phyloP scores from a whole-genome alignment of 1,284 basidiomycete genomes.

The Naganishia albida region DNA sequence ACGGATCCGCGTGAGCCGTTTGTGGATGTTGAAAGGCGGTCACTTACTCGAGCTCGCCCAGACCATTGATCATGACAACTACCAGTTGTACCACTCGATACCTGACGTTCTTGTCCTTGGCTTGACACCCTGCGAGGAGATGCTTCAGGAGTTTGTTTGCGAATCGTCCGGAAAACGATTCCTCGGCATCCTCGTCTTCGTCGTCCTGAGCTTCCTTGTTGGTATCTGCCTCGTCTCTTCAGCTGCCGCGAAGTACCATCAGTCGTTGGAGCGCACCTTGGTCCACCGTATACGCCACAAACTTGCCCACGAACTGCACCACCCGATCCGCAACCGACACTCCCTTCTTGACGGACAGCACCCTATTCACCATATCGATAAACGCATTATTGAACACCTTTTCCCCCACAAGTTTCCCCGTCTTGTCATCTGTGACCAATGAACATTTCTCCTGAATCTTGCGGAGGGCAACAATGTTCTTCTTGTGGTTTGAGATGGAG shows the following conservation, averaged over 20 bases:
- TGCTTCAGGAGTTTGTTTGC: conserved; percentile 71
- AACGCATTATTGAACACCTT: conserved; percentile 75
- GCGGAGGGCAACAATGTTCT: conserved; percentile 84
- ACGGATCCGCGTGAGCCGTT: no score
- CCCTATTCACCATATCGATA: conserved; percentile 68
- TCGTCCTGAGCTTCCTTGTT: conserved; percentile 49
- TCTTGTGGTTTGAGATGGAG: conserved; percentile 81
- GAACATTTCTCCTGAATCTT: conserved; percentile 75
- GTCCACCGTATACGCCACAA: conserved; percentile 74
- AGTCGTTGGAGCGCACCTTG: conserved; percentile 62
- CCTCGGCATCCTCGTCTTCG: conserved; percentile 67
- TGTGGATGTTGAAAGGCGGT: neutral
- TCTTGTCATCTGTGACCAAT: conserved; percentile 60
- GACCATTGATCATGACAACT: conserved; percentile 74
- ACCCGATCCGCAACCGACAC: conserved; percentile 73
- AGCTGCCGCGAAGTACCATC: conserved; percentile 27
- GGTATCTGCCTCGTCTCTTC: conserved; percentile 37
- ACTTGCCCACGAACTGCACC: conserved; percentile 81
- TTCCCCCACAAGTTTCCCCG: conserved; percentile 72
- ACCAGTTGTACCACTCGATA: conserved; percentile 77
- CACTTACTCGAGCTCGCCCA: conserved; percentile 81
- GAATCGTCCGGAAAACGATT: conserved; percentile 72
- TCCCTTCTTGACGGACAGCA: conserved; percentile 82
- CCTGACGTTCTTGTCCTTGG: conserved; percentile 86
- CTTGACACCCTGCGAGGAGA: conserved; percentile 77